Base-by-base conservation (phyloP, 176 grass and related monocot species). In the Avena eriantha region DNA sequence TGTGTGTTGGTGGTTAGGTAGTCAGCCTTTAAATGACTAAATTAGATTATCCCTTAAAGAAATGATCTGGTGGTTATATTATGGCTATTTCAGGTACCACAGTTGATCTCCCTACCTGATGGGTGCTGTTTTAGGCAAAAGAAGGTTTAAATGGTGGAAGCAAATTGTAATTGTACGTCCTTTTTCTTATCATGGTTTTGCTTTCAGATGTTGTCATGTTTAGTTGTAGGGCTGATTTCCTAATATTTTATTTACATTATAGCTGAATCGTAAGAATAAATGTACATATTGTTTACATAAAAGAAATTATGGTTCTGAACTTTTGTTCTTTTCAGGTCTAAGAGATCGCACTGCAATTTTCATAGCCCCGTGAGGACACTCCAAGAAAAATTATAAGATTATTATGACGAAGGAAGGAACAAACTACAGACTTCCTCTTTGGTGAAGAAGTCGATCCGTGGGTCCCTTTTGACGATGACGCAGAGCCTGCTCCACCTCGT, bases 271-370 rank as follows among this genome's bases (percentile, higher is more conserved):
- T 21, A 78, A 61, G 23, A 69, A 61, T 48, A 66, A 35, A 79
- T 63, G 24, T 41, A 46, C 16, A 41, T 82, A 23, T 76, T 74
- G 19, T 19, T 69, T 87, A 54, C 14, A 70, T 83, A 46, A 2
- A 58, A 64, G 17, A 9, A 41, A 10, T 89, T 77, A 17, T 81
- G 18, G 39, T 16, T 60, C 66, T 86, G 54, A 77, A 47, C 64
- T 60, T 18, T 56, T 83, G 29, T 71, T 5, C 56, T 90, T 77
- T 95, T 89, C 80, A 98, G 96, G 80, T 58, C 79, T 36, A 78
- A 91, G 89, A 92, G 88, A 75, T 66, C 86, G 68, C 94, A 82
- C 21, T 98, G 92, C 69, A 95, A 94, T 86, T 95, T 94, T 63
- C 96, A 98, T 86, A 85, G 78, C 18, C 74, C 83, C 67, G 93